Evolutionary conservation across 768 basidiomycete genomes (phyloP).

Genomic region (Artomyces pyxidatus): DNA sequence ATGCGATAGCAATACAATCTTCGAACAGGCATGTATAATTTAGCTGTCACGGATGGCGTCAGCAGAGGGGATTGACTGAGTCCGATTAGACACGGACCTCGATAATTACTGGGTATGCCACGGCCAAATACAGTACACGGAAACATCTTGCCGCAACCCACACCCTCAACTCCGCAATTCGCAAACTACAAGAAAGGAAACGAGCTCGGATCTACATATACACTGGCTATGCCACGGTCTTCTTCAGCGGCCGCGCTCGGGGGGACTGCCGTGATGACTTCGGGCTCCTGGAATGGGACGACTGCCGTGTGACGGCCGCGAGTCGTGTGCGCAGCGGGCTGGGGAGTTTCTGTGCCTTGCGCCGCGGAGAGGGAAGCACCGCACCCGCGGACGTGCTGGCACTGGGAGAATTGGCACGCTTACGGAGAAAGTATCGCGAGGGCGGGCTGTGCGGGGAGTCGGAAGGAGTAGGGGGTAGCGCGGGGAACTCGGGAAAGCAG

Average conservation of each 20-base stretch:
- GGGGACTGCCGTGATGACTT: conserved; percentile 11
- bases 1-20: too few relatives aligned
- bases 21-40: too few relatives aligned
- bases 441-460: not conserved
- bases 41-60: too few relatives aligned
- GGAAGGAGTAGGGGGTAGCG: not conserved
- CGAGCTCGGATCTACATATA: too few relatives aligned
- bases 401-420: conserved; percentile 3
- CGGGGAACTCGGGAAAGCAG: conserved; percentile 1
- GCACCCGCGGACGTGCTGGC: too few relatives aligned
- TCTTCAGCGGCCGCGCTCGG: conserved; percentile 13
- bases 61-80: too few relatives aligned
- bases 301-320: conserved; percentile 8
- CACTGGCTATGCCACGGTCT: conserved; percentile 1
- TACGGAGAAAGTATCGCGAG: conserved; percentile 21
- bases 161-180: too few relatives aligned
- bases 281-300: conserved; percentile 7
- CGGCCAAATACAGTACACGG: too few relatives aligned
- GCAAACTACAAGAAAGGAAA: too few relatives aligned
- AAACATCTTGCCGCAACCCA: too few relatives aligned
- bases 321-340: conserved; percentile 4
- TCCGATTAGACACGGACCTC: too few relatives aligned
- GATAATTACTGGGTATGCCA: too few relatives aligned
- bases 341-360: not conserved
- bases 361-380: not conserved